These are phyloP conservation scores for Sugiyamaella marilandica DNA, from an alignment of 805 yeast species.

Conservation along the genomic window DNA sequence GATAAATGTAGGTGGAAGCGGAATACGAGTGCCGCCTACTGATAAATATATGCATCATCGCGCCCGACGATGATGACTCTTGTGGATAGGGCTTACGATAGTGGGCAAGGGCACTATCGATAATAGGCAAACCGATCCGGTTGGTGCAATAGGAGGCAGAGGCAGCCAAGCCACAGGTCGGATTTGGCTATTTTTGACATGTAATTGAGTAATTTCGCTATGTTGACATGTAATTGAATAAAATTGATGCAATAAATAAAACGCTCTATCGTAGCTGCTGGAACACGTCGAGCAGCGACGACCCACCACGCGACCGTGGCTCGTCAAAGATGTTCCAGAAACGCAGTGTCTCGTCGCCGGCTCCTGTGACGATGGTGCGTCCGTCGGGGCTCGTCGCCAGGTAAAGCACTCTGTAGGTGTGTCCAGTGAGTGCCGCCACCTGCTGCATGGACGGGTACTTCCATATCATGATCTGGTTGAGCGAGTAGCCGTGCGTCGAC, in stretches of 20 bases:
- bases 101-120: no score
- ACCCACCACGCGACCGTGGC: slow-evolving; percentile 9
- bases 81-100: no score
- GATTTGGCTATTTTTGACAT: no score
- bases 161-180: no score
- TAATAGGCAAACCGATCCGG: no score
- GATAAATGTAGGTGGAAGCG: neutral
- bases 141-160: no score
- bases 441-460: slow-evolving; percentile 90
- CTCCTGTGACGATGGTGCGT: slow-evolving; percentile 93
- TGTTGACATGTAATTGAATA: neutral
- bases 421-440: slow-evolving; percentile 89
- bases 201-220: neutral
- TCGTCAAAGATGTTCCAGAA: slow-evolving; percentile 95
- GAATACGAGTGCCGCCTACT: no score
- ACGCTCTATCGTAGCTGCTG: slow-evolving; percentile 22
- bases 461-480: slow-evolving; percentile 91
- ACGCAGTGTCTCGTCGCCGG: slow-evolving; percentile 94
- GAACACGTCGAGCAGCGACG: slow-evolving; percentile 19
- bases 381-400: slow-evolving; percentile 93
- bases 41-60: no score
- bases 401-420: slow-evolving; percentile 86
- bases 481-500: slow-evolving; percentile 90
- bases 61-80: no score
- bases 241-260: neutral